These are phyloP conservation scores for Phanerochaete carnosa DNA, from an alignment of 768 basidiomycete species.

Conservation along the genomic window DNA sequence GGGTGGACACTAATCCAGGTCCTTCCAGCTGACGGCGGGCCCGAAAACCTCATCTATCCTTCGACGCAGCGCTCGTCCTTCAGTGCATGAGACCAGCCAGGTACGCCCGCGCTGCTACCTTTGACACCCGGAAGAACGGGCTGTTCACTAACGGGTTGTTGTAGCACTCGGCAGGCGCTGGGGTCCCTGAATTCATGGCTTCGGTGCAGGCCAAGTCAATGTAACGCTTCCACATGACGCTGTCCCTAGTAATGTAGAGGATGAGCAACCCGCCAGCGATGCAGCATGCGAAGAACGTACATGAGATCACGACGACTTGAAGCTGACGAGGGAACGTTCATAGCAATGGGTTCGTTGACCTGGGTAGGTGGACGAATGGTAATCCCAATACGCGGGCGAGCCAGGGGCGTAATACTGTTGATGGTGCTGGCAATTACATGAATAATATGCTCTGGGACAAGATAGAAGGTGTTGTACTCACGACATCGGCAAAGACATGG, in stretches of 20 bases:
- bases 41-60: too few relatives aligned
- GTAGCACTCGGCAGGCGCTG: not conserved
- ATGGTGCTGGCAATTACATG: not conserved
- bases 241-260: not conserved
- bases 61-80: not conserved
- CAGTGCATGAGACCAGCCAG: not conserved
- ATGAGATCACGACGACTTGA: not conserved
- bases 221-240: slow-evolving; percentile 1
- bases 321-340: not conserved
- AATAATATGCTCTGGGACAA: too few relatives aligned
- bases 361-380: not conserved
- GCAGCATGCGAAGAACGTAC: not conserved
- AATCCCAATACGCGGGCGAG: not conserved
- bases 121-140: not conserved
- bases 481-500: not conserved
- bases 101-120: not conserved
- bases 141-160: not conserved
- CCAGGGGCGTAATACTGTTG: not conserved
- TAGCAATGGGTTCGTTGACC: not conserved
- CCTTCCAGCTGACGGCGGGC: too few relatives aligned
- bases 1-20: too few relatives aligned
- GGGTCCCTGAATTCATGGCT: not conserved
- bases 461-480: not conserved
- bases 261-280: not conserved
- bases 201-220: not conserved